Evolutionary conservation across 148 eudicot genomes (phyloP).

Genomic region (Rhododendron ferrugineum): DNA sequence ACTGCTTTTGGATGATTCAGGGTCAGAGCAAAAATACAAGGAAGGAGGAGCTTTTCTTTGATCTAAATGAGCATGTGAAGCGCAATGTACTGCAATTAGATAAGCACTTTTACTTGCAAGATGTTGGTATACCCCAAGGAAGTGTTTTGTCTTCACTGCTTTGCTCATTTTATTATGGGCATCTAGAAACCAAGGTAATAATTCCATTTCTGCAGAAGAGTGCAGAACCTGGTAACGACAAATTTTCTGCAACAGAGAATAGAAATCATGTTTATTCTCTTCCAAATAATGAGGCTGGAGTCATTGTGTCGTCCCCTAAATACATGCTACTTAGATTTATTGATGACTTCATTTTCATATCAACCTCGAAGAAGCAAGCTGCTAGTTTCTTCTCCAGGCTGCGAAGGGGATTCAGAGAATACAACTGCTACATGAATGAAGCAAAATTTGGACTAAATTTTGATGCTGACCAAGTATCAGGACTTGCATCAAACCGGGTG

Average conservation of each 20-base stretch:
- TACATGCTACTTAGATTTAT: slow-evolving; percentile 63
- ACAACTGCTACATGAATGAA: slow-evolving; percentile 83
- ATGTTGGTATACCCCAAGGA: slow-evolving; percentile 93
- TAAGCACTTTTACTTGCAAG: slow-evolving; percentile 53
- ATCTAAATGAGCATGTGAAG: slow-evolving; percentile 66
- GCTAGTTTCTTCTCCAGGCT: slow-evolving; percentile 50
- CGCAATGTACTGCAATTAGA: slow-evolving; percentile 52
- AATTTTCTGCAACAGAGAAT: slow-evolving; percentile 11
- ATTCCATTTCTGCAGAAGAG: slow-evolving; percentile 53
- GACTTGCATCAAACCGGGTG: slow-evolving; percentile 34
- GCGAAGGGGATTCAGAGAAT: slow-evolving; percentile 58
- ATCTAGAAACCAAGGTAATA: slow-evolving; percentile 53
- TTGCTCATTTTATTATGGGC: slow-evolving; percentile 81
- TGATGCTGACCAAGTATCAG: slow-evolving; percentile 21
- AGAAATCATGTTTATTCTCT: slow-evolving; percentile 6
- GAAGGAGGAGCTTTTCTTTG: slow-evolving; percentile 35
- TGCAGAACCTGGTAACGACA: slow-evolving; percentile 13
- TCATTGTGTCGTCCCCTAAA: slow-evolving; percentile 18
- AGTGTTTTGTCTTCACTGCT: slow-evolving; percentile 74
- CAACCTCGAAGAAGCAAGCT: slow-evolving; percentile 77
- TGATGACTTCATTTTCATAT: slow-evolving; percentile 78
- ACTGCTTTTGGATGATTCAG: slow-evolving; percentile 33
- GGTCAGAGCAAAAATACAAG: slow-evolving; percentile 40
- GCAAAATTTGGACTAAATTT: slow-evolving; percentile 70
- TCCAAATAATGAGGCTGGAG: slow-evolving; percentile 8